phyloP scores from a whole-genome alignment of 1,284 basidiomycete genomes.

The Sanghuangporus weigelae region DNA sequence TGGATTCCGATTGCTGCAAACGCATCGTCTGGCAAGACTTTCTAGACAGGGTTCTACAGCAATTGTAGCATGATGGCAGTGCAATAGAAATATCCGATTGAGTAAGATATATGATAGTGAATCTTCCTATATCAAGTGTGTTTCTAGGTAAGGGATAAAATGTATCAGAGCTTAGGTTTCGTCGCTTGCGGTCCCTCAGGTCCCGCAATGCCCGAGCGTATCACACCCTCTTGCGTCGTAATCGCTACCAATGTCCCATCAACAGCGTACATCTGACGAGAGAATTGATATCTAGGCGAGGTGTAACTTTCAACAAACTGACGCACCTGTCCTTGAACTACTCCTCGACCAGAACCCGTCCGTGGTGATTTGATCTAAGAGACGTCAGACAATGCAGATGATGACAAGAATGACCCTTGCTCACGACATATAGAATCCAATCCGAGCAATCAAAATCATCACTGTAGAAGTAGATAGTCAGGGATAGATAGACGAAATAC shows the following conservation, averaged over 20 bases:
- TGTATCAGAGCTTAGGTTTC: not conserved
- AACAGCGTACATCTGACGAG: conserved; percentile 64
- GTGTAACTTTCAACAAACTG: conserved; percentile 7
- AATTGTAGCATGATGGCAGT: too few relatives aligned
- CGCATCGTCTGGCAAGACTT: too few relatives aligned
- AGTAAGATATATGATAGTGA: too few relatives aligned
- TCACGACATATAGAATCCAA: conserved; percentile 77
- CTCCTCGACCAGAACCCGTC: conserved; percentile 67
- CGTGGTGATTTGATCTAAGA: conserved; percentile 59
- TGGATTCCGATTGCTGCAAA: not conserved
- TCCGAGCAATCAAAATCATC: conserved; percentile 73
- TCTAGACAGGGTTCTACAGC: too few relatives aligned
- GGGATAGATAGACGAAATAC: conserved; percentile 1
- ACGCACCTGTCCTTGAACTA: conserved; percentile 68
- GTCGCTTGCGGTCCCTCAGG: not conserved
- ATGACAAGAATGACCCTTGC: conserved; percentile 21
- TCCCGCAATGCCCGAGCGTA: conserved; percentile 24
- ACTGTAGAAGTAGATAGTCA: conserved; percentile 32
- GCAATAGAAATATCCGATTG: too few relatives aligned
- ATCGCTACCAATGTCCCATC: conserved; percentile 71
- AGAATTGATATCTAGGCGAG: not conserved
- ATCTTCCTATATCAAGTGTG: not conserved
- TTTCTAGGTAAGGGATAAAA: not conserved
- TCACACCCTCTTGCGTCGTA: conserved; percentile 79
- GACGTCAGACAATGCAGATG: not conserved